phyloP scores from a whole-genome alignment of 2,329 filamentous ascomycete genomes.

The Thielaviopsis cerberus region DNA sequence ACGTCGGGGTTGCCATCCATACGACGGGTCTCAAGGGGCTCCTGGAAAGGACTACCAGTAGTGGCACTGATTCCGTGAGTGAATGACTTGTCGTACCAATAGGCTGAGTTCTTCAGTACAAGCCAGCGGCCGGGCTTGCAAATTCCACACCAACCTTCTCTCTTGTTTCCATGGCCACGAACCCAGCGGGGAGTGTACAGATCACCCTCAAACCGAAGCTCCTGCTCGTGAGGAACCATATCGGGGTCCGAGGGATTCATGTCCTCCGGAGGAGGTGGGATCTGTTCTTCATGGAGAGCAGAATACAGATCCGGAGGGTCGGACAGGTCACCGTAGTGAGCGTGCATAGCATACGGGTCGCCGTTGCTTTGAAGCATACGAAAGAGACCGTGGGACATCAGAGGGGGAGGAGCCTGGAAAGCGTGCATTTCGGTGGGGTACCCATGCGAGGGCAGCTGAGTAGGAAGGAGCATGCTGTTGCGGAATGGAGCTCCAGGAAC shows the following conservation, averaged over 20 bases:
- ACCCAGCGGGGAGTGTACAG: slow-evolving; percentile 73
- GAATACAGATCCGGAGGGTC: slow-evolving; percentile 63
- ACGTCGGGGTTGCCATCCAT: slow-evolving; percentile 68
- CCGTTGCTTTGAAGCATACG: slow-evolving; percentile 58
- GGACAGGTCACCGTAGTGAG: slow-evolving; percentile 54
- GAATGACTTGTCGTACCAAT: slow-evolving; percentile 87
- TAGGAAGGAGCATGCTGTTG: slow-evolving; percentile 39
- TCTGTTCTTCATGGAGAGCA: slow-evolving; percentile 54
- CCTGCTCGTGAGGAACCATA: slow-evolving; percentile 59
- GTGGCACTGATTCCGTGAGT: slow-evolving; percentile 72
- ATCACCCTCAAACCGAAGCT: slow-evolving; percentile 61
- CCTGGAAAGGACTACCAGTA: slow-evolving; percentile 60
- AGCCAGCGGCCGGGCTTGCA: slow-evolving; percentile 76
- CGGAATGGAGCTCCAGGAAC: slow-evolving; percentile 34
- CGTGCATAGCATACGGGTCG: slow-evolving; percentile 46
- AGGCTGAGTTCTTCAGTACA: slow-evolving; percentile 75
- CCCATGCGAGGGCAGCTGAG: slow-evolving; percentile 24
- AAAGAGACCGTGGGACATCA: slow-evolving; percentile 55
- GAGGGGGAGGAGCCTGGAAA: slow-evolving; percentile 35
- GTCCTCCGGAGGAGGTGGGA: slow-evolving; percentile 57
- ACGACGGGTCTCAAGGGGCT: slow-evolving; percentile 54
- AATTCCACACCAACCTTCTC: slow-evolving; percentile 77
- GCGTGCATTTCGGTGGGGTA: slow-evolving; percentile 24
- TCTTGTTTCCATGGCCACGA: slow-evolving; percentile 68
- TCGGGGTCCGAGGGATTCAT: slow-evolving; percentile 65